Evolutionary conservation across 306 rosid genomes (phyloP).

Genomic region (Lithocarpus polystachyus): DNA sequence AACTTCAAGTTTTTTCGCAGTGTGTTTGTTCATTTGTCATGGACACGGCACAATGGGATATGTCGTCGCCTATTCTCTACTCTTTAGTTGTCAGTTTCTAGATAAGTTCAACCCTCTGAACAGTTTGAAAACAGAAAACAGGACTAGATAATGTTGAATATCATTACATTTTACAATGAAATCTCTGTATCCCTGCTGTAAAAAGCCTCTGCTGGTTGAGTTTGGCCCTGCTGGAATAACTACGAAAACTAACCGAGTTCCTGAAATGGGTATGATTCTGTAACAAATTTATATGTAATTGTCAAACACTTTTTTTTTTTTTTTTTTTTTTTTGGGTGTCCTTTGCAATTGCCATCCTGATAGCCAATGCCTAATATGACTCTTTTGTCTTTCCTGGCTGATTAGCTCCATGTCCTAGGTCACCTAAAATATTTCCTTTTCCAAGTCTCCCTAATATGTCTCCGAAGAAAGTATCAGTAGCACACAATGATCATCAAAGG

Average conservation of each 20-base stretch:
- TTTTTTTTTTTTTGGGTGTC: too few species aligned
- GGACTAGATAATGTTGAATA: conserved; percentile 83
- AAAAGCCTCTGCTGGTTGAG: conserved; percentile 78
- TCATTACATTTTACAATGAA: conserved; percentile 86
- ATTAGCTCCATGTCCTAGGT: conserved; percentile 80
- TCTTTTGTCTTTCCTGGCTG: conserved; percentile 24
- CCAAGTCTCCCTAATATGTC: conserved; percentile 98
- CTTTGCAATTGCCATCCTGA: conserved; percentile 8
- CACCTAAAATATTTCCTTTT: conserved; percentile 88
- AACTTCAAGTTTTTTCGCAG: conserved; percentile 82
- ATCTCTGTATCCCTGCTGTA: conserved; percentile 72
- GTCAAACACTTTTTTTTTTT: neutral
- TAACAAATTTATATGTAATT: conserved; percentile 4
- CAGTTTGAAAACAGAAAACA: conserved; percentile 53
- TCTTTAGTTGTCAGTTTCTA: neutral
- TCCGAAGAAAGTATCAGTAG: conserved; percentile 92
- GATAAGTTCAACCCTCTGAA: conserved; percentile 27
- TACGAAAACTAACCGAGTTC: conserved; percentile 43
- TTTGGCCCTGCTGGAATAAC: conserved; percentile 73
- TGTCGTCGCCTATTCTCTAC: conserved; percentile 5
- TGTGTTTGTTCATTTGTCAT: conserved; percentile 83
- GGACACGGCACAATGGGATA: conserved; percentile 75
- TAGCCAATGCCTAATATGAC: conserved; percentile 18
- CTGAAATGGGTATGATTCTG: conserved; percentile 66
- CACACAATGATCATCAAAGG: conserved; percentile 95